phyloP scores from a whole-genome alignment of 2,329 filamentous ascomycete genomes.

The Aureobasidium lini region DNA sequence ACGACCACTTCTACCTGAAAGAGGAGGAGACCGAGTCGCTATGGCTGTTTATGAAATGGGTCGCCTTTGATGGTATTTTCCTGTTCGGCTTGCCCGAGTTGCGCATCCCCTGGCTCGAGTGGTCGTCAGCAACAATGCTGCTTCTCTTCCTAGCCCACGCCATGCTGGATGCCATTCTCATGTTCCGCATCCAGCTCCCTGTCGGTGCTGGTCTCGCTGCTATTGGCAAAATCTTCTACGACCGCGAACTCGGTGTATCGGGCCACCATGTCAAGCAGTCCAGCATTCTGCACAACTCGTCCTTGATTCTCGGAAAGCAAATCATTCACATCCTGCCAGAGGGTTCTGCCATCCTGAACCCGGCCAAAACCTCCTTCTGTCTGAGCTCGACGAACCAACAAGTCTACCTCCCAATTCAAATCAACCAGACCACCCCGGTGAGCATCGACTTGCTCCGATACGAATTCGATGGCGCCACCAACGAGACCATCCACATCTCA shows the following conservation, averaged over 20 bases:
- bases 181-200: slow-evolving; percentile 83
- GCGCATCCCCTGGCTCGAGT: slow-evolving; percentile 93
- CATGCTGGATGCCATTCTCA: slow-evolving; percentile 71
- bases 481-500: slow-evolving; percentile 71
- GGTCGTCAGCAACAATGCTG: slow-evolving; percentile 67
- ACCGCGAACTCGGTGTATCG: slow-evolving; percentile 87
- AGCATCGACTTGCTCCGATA: slow-evolving; percentile 82
- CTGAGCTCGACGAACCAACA: slow-evolving; percentile 56
- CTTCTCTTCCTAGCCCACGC: slow-evolving; percentile 65
- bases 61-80: slow-evolving; percentile 75
- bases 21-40: slow-evolving; percentile 83
- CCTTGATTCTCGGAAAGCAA: slow-evolving; percentile 89
- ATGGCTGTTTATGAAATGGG: slow-evolving; percentile 90
- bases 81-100: slow-evolving; percentile 80
- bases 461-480: slow-evolving; percentile 71
- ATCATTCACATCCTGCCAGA: slow-evolving; percentile 97
- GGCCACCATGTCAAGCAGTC: slow-evolving; percentile 85
- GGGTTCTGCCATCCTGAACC: slow-evolving; percentile 81
- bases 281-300: slow-evolving; percentile 82
- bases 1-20: slow-evolving; percentile 72
- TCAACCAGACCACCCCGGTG: slow-evolving; percentile 88
- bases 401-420: slow-evolving; percentile 70
- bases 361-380: slow-evolving; percentile 72
- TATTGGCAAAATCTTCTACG: slow-evolving; percentile 74
- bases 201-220: slow-evolving; percentile 65